Evolutionary conservation across 1,284 basidiomycete species (phyloP).

Genomic region (Trichosporon coremiiforme): DNA sequence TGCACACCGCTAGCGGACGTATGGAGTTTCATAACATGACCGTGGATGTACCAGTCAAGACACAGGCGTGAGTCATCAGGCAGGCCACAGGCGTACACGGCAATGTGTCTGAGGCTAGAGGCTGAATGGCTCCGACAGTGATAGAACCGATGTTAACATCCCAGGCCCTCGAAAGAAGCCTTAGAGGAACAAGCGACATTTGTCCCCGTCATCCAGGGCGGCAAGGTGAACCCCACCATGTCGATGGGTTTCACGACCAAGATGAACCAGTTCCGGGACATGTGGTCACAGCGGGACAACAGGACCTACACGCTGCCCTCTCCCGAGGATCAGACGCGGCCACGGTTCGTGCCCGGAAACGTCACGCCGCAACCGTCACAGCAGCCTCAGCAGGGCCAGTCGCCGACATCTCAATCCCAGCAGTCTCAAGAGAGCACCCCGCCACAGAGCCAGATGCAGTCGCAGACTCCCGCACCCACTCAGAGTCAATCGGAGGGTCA

Average conservation of each 20-base stretch:
- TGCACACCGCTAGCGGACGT: too few relatives aligned
- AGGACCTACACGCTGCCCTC: background rate
- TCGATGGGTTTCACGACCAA: background rate
- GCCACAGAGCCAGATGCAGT: too few relatives aligned
- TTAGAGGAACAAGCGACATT: background rate
- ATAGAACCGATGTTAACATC: too few relatives aligned
- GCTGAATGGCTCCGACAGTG: too few relatives aligned
- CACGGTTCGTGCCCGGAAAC: background rate
- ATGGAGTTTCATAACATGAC: background rate
- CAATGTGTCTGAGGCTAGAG: too few relatives aligned
- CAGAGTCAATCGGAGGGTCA: too few relatives aligned
- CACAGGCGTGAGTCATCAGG: background rate
- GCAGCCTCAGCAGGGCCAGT: too few relatives aligned
- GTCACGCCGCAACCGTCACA: too few relatives aligned
- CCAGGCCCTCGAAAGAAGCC: background rate
- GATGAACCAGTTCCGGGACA: background rate
- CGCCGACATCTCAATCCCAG: too few relatives aligned
- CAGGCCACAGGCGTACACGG: too few relatives aligned
- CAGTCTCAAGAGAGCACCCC: too few relatives aligned
- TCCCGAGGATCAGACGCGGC: background rate
- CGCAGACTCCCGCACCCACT: too few relatives aligned
- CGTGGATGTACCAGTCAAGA: background rate
- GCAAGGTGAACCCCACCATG: background rate
- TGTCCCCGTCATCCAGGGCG: background rate
- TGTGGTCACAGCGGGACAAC: background rate